A percentile compares a stretch with the other conserved stretches of the same genome.
Evolutionary conservation across 2,329 filamentous ascomycete species (phyloP).

Genomic region (Trichophyton mentagrophytes): DNA sequence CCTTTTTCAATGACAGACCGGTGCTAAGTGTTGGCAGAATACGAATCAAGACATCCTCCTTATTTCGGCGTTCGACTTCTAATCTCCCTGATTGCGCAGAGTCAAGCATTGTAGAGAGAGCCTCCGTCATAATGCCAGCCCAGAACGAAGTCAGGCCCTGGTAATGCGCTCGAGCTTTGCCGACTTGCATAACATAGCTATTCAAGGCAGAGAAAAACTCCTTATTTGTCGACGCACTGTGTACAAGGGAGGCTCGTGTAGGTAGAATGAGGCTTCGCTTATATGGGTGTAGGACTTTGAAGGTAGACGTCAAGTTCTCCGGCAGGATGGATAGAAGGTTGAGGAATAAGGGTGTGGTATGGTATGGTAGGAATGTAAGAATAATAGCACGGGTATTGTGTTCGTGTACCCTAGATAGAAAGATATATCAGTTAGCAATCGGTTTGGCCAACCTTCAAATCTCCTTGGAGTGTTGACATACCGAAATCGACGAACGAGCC

Average conservation of each 20-base stretch:
- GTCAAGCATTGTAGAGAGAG: conserved; percentile 71
- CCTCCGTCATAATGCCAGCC: conserved; percentile 77
- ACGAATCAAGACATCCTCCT: conserved; percentile 61
- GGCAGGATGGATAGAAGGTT: conserved; percentile 81
- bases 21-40: conserved; percentile 60
- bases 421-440: not conserved
- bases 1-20: conserved; percentile 60
- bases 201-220: conserved; percentile 67
- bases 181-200: conserved; percentile 61
- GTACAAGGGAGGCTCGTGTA: conserved; percentile 68
- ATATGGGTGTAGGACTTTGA: conserved; percentile 79
- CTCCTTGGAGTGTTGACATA: conserved; percentile 27
- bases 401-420: conserved; percentile 60
- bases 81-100: conserved; percentile 60
- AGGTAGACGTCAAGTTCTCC: conserved; percentile 54
- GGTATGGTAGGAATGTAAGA: conserved; percentile 83
- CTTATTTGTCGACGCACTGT: conserved; percentile 66
- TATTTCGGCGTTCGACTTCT: conserved; percentile 64
- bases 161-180: conserved; percentile 59
- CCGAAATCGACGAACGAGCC: conserved; percentile 84
- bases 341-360: conserved; percentile 71
- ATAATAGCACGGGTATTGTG: conserved; percentile 69
- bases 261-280: conserved; percentile 62
- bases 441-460: not conserved
- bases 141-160: conserved; percentile 75